phyloP scores from a whole-genome alignment of 768 basidiomycete species.

The Auriscalpium vulgare region DNA sequence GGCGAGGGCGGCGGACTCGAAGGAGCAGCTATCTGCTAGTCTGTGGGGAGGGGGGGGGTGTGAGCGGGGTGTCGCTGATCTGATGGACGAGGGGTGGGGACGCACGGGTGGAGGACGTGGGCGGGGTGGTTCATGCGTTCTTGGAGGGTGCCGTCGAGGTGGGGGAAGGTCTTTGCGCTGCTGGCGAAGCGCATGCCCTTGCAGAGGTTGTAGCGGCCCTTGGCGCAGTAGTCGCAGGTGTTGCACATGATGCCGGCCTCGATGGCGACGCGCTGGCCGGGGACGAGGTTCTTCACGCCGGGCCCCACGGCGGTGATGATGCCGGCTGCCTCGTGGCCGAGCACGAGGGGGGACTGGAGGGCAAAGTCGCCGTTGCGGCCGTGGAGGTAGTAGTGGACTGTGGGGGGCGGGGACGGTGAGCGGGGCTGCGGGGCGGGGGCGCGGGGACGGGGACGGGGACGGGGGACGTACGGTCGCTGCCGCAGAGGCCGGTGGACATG shows the following conservation, averaged over 20 bases:
- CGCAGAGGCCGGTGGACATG: slow-evolving; percentile 83
- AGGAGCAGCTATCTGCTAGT: slow-evolving; percentile 67
- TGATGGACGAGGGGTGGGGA: slow-evolving; percentile 15
- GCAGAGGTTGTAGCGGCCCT: slow-evolving; percentile 91
- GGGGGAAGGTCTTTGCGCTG: slow-evolving; percentile 87
- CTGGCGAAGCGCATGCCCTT: slow-evolving; percentile 82
- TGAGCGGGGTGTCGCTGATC: background rate
- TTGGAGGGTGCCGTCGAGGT: slow-evolving; percentile 88
- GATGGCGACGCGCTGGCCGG: slow-evolving; percentile 87
- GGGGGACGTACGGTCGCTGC: slow-evolving; percentile 63
- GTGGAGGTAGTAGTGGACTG: slow-evolving; percentile 88
- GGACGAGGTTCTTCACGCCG: slow-evolving; percentile 50
- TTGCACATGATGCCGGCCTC: slow-evolving; percentile 90
- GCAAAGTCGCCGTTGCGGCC: slow-evolving; percentile 92
- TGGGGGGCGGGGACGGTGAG: background rate
- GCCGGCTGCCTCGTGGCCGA: slow-evolving; percentile 93
- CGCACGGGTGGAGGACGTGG: slow-evolving; percentile 80
- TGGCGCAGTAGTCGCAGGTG: slow-evolving; percentile 57
- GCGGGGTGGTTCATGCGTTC: slow-evolving; percentile 84
- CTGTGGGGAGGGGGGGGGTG: slow-evolving; percentile 27
- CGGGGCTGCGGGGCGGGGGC: background rate
- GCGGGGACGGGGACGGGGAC: background rate
- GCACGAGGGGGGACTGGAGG: slow-evolving; percentile 76
- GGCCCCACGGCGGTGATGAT: slow-evolving; percentile 77
- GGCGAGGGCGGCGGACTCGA: slow-evolving; percentile 79